These are phyloP conservation scores for Globisporangium okanoganense DNA, from an alignment of 352 stramenopile species.

Conservation along the genomic window DNA sequence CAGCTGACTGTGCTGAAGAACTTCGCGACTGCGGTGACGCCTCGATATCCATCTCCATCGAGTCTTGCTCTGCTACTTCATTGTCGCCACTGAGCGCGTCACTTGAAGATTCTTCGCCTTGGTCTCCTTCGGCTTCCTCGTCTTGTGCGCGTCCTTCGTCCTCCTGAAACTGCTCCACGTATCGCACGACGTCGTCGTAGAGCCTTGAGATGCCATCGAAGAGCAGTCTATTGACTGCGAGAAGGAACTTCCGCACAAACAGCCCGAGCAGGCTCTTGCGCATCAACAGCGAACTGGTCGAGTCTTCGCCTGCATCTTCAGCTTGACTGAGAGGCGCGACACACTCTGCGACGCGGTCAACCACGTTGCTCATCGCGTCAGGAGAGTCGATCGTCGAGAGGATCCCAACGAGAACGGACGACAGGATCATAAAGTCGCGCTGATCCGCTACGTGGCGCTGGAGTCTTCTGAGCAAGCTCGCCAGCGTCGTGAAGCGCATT, in stretches of 20 bases:
- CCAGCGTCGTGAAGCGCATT: conserved; percentile 25
- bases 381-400: conserved; percentile 57
- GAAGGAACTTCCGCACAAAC: conserved; percentile 68
- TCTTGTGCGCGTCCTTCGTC: conserved; percentile 19
- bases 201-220: conserved; percentile 71
- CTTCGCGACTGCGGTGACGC: conserved; percentile 5
- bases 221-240: conserved; percentile 49
- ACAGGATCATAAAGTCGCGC: conserved; percentile 41
- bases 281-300: conserved; percentile 40
- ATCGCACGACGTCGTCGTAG: conserved; percentile 58
- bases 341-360: conserved; percentile 66
- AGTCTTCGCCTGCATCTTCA: conserved; percentile 26
- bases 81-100: conserved; percentile 5
- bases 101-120: background rate
- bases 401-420: conserved; percentile 41
- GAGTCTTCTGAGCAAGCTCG: conserved; percentile 43
- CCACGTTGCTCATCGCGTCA: conserved; percentile 53
- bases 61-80: background rate
- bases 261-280: conserved; percentile 57
- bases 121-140: background rate
- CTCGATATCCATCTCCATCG: conserved; percentile 9
- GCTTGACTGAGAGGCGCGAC: conserved; percentile 33
- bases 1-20: conserved; percentile 1
- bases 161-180: conserved; percentile 40
- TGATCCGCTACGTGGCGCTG: conserved; percentile 29